Conservation (phyloP, 139 green algal genomes). For the Chlamydomonas applanata region DNA sequence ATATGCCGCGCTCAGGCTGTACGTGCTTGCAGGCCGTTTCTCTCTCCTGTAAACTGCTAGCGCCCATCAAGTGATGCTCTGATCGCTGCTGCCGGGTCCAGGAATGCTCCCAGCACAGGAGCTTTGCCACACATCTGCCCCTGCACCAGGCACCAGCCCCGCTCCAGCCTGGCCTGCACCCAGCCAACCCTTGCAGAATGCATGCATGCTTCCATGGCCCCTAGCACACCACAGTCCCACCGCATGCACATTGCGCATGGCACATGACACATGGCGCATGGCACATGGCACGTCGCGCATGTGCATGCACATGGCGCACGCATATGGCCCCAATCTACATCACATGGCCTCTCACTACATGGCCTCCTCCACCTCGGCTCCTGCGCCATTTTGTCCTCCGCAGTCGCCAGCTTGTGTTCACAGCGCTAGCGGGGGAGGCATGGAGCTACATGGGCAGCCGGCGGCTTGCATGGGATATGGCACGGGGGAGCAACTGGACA, state of each 20-base stretch:
- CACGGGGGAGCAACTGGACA: slow-evolving; percentile 8
- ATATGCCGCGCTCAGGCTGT: too few species aligned
- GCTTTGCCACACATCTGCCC: background rate
- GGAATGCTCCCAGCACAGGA: too few species aligned
- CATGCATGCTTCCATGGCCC: background rate
- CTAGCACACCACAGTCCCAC: too few species aligned
- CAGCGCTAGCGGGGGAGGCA: slow-evolving; percentile 58
- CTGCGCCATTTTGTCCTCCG: background rate
- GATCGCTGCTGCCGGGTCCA: too few species aligned
- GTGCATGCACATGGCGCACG: too few species aligned
- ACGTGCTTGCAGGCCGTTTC: background rate
- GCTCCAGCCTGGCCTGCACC: background rate
- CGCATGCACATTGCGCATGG: too few species aligned
- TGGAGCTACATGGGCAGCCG: slow-evolving; percentile 72
- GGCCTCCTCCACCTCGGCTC: too few species aligned
- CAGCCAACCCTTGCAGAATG: background rate
- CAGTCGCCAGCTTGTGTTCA: slow-evolving; percentile 49
- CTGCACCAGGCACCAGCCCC: background rate
- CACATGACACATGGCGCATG: too few species aligned
- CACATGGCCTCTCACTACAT: too few species aligned
- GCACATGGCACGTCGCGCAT: too few species aligned
- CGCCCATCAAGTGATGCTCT: too few species aligned
- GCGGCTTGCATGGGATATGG: slow-evolving; percentile 72
- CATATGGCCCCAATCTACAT: too few species aligned
- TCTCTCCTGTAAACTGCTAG: background rate